A percentile compares a stretch with the other conserved stretches of the same genome.
phyloP scores from a whole-genome alignment of 257 asterid genomes.

The Solanum bulbocastanum region DNA sequence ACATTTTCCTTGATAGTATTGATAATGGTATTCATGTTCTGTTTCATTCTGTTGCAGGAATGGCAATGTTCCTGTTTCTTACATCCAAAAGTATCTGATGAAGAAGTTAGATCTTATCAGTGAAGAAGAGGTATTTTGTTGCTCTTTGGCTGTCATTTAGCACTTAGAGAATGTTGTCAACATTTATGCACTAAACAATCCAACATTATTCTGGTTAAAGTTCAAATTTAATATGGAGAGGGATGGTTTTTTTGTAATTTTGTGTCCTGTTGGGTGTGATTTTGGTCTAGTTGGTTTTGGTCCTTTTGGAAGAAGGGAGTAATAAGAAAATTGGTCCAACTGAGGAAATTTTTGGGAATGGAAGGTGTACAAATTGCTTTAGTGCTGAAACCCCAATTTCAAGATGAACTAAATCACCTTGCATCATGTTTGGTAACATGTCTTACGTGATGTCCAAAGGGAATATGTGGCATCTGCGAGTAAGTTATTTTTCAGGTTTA shows the following conservation, averaged over 20 bases:
- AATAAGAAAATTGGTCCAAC: not conserved
- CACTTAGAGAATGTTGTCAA: not conserved
- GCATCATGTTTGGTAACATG: slow-evolving; percentile 1
- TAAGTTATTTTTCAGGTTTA: slow-evolving; percentile 25
- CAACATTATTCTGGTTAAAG: not conserved
- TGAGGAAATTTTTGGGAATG: not conserved
- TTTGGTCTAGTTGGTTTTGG: not conserved
- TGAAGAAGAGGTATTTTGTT: slow-evolving; percentile 67
- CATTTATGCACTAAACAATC: not conserved
- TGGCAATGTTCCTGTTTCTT: slow-evolving; percentile 58
- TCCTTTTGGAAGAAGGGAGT: not conserved
- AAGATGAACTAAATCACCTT: not conserved
- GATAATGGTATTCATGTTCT: not conserved
- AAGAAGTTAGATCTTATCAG: slow-evolving; percentile 51
- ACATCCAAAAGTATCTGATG: slow-evolving; percentile 44
- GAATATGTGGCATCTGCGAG: not conserved
- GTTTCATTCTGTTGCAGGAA: slow-evolving; percentile 42
- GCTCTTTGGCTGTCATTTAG: not conserved
- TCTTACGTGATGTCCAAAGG: not conserved
- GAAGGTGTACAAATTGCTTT: not conserved
- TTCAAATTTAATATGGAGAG: not conserved
- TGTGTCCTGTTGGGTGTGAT: not conserved
- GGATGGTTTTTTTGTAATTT: not conserved
- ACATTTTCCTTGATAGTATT: not conserved
- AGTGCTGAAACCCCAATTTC: not conserved